Base-by-base conservation (phyloP, 805 yeast species). In the Wickerhamomyces kurtzmanii region DNA sequence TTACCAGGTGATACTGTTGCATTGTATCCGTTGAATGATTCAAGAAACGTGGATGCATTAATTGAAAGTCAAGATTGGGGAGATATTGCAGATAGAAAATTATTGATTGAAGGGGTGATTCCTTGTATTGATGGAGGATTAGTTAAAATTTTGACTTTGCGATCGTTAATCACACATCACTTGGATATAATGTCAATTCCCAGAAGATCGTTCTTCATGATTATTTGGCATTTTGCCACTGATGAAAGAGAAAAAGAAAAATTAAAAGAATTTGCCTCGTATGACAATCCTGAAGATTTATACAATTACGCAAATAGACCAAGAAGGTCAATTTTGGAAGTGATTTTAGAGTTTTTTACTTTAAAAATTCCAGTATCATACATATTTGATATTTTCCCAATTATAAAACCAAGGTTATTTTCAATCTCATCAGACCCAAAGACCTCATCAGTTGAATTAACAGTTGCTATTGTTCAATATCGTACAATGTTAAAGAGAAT, bases 301-400 rank as follows among this genome's bases (percentile, higher is more conserved):
- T 89, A 75, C 49, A 77, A 89, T 50, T 91, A 91, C 51, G 93
- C 93, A n/a, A 82, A 85, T 47, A 60, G 97, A 33, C 96, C 97
- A 5, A 65, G 96, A 37, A 54, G 99, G 39, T 85, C 94, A 27
- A 68, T 87, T 4, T 47, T 86, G 14, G 99, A 91, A 49, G 80
- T 82, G 1, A 49, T 91, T 6, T 65, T 73, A 29, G 99, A 91
- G 48, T 91, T 91, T 47, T 74, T 70, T 36, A 68, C 84, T 5
- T 60, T 91, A 23, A 63, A 55, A 27, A 72, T 91, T 17, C 97
- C 98, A 1, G 47, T 82, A 20, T 78, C 72, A 32, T 78, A 80
- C 43, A 41, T 85, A 5, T 60, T 83, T 23, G 97, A 91, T 34
- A 53, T 84, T 14, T 62, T 91, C 37, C 96, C 96, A 4, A 43